Conservation (phyloP, 2,329 filamentous ascomycete species). For the Graphiopsis chlorocephala region DNA sequence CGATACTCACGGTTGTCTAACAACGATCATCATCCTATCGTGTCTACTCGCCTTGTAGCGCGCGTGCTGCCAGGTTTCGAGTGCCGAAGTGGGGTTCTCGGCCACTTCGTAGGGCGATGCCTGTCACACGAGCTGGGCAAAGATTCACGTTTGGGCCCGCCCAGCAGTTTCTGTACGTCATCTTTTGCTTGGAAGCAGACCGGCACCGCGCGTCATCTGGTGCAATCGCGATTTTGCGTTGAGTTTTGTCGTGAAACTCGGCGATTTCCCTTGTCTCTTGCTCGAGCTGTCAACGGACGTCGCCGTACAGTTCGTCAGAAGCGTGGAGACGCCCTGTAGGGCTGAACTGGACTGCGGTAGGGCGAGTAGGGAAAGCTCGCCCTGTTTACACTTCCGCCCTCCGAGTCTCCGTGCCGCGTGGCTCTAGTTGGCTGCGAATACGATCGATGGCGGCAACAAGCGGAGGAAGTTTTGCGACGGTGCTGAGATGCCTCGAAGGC, state of each 20-base stretch:
- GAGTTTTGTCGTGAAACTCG: background rate
- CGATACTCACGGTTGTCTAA: background rate
- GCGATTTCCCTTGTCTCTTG: background rate
- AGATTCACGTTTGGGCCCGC: background rate
- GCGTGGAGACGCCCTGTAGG: conserved; percentile 7
- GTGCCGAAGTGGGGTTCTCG: conserved; percentile 11
- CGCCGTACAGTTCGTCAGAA: background rate
- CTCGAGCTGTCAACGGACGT: background rate
- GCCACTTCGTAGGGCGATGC: background rate
- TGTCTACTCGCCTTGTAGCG: conserved; percentile 3
- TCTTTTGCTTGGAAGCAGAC: conserved; percentile 5
- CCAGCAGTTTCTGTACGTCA: conserved; percentile 5
- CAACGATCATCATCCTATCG: background rate
- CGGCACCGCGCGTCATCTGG: conserved; percentile 12
- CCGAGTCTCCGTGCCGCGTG: background rate
- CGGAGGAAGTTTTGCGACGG: background rate
- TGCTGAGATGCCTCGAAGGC: too few species aligned
- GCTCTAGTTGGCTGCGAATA: background rate
- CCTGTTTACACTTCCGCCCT: background rate
- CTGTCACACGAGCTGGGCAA: conserved; percentile 6
- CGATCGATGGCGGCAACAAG: background rate
- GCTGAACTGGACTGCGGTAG: background rate
- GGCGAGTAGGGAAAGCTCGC: background rate
- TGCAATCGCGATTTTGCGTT: background rate
- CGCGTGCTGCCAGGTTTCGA: conserved; percentile 9